Conservation (phyloP, 2,329 filamentous ascomycete species). For the Thielaviopsis punctulata region DNA sequence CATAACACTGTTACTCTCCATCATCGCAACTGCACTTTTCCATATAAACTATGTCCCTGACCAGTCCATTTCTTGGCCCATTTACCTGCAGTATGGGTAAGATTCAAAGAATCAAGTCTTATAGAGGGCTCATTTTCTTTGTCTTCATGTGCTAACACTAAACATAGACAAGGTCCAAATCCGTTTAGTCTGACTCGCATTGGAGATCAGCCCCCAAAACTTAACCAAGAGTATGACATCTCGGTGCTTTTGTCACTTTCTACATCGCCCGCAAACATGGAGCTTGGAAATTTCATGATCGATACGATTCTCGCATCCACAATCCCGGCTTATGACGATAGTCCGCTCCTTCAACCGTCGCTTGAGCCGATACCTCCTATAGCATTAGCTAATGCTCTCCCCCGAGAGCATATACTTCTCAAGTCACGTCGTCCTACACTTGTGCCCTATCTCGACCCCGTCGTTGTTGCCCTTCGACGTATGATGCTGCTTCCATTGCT, state of each 20-base stretch:
- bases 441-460: slow-evolving; percentile 58
- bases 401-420: slow-evolving; percentile 27
- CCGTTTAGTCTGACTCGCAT: slow-evolving; percentile 35
- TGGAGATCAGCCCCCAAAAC: slow-evolving; percentile 36
- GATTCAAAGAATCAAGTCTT: slow-evolving; percentile 11
- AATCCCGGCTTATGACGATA: background rate
- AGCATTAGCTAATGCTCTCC: background rate
- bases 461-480: slow-evolving; percentile 45
- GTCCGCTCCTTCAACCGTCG: background rate
- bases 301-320: slow-evolving; percentile 31
- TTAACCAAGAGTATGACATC: slow-evolving; percentile 72
- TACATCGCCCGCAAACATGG: slow-evolving; percentile 56
- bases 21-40: slow-evolving; percentile 34
- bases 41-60: slow-evolving; percentile 40
- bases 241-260: slow-evolving; percentile 59
- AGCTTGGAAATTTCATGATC: slow-evolving; percentile 87
- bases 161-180: slow-evolving; percentile 27
- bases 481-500: slow-evolving; percentile 51
- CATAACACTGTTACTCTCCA: slow-evolving; percentile 28
- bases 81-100: slow-evolving; percentile 43
- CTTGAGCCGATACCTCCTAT: background rate
- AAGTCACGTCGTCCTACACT: slow-evolving; percentile 58
- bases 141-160: background rate
- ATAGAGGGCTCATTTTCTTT: background rate
- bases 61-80: slow-evolving; percentile 32